These are phyloP conservation scores for Chloris gayana DNA, from an alignment of 176 grass and related monocot genomes.

Conservation along the genomic window DNA sequence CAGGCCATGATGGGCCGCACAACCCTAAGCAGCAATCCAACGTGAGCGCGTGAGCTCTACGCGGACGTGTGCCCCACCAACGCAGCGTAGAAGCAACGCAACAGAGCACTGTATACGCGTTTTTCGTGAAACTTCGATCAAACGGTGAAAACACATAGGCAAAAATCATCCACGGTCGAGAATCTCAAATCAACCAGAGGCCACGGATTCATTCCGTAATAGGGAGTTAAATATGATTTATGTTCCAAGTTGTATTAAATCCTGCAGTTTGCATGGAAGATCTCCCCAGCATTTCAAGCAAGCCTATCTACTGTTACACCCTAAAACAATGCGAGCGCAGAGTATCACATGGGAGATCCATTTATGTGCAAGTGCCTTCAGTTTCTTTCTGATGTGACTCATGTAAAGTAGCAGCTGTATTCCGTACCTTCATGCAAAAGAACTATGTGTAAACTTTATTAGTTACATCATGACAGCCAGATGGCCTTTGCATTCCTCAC, in stretches of 20 bases:
- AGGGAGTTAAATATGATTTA: too few species aligned
- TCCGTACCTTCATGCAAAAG: slow-evolving; percentile 27
- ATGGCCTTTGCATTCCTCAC: slow-evolving; percentile 21
- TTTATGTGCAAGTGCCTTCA: not conserved
- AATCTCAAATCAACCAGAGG: too few species aligned
- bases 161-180: too few species aligned
- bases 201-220: too few species aligned
- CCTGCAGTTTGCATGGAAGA: slow-evolving; percentile 24
- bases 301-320: not conserved
- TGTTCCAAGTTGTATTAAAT: slow-evolving; percentile 31
- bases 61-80: too few species aligned
- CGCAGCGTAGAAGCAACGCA: too few species aligned
- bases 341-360: slow-evolving; percentile 18
- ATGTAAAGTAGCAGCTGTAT: slow-evolving; percentile 19
- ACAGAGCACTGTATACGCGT: too few species aligned
- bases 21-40: too few species aligned
- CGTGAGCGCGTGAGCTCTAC: too few species aligned
- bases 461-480: not conserved
- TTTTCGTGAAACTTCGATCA: too few species aligned
- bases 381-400: slow-evolving; percentile 31
- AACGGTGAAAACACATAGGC: too few species aligned
- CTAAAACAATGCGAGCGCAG: slow-evolving; percentile 18
- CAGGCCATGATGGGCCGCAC: too few species aligned
- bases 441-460: slow-evolving; percentile 18
- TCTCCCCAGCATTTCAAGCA: not conserved